A percentile compares a stretch with the other conserved stretches of the same genome.
Conservation (phyloP, 805 yeast genomes). For the Zygotorulaspora sp. region DNA sequence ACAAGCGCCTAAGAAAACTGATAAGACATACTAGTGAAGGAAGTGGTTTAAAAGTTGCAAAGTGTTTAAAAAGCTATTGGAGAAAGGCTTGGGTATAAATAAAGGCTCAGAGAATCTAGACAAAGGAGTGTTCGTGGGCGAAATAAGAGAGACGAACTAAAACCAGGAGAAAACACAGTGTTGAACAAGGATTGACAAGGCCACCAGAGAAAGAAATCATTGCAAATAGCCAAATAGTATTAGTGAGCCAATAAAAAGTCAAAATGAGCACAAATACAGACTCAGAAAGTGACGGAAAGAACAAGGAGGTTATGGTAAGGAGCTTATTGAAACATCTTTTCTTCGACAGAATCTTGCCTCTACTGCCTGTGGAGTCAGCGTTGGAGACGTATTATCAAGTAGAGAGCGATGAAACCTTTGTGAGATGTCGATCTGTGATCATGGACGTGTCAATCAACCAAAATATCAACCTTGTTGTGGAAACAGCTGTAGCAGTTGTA, state of each 20-base stretch:
- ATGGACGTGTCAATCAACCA: constrained; percentile 25
- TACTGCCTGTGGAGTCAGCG: constrained; percentile 26
- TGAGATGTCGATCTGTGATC: constrained; percentile 25
- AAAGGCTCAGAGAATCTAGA: no score
- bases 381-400: constrained; percentile 22
- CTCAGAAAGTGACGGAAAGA: background rate
- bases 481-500: constrained; percentile 15
- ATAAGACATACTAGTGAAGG: no score
- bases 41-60: no score
- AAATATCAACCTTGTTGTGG: constrained; percentile 18
- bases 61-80: no score
- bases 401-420: constrained; percentile 21
- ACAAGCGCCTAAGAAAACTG: no score
- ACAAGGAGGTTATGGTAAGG: constrained; percentile 8
- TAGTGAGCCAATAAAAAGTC: no score
- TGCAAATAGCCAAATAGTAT: no score
- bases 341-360: constrained; percentile 24
- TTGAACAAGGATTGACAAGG: background rate
- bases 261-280: background rate
- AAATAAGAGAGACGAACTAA: no score
- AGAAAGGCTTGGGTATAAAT: no score
- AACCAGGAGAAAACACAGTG: no score
- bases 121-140: no score
- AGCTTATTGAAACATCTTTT: constrained; percentile 21
- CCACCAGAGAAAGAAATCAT: no score